Evolutionary conservation across 75 land plant species (phyloP).

Genomic region (Sequoia sempervirens): DNA sequence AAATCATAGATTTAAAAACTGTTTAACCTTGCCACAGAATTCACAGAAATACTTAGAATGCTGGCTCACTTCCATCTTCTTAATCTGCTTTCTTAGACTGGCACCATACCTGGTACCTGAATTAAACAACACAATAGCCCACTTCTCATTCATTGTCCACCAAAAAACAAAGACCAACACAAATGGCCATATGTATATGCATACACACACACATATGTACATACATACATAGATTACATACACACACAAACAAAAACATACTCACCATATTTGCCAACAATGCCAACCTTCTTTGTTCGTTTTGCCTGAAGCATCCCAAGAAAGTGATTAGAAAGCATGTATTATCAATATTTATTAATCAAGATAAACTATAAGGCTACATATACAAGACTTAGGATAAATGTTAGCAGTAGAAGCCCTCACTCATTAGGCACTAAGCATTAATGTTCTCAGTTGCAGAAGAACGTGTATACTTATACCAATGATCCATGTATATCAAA

Average conservation of each 20-base stretch:
- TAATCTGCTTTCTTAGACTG: slow-evolving; percentile 79
- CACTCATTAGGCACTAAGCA: neutral
- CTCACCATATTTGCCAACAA: slow-evolving; percentile 76
- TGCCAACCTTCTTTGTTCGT: slow-evolving; percentile 58
- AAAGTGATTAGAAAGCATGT: neutral
- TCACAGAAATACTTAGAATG: slow-evolving; percentile 80
- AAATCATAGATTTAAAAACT: neutral
- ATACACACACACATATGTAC: no score
- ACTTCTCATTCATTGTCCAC: neutral
- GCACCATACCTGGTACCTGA: slow-evolving; percentile 92
- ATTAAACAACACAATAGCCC: neutral
- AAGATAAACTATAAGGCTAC: neutral
- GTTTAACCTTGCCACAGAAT: slow-evolving; percentile 70
- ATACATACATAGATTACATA: neutral
- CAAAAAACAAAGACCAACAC: neutral
- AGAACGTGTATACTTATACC: neutral
- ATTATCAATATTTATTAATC: neutral
- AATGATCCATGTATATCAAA: neutral
- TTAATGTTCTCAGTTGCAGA: neutral
- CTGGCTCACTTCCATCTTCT: slow-evolving; percentile 87
- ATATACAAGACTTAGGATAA: neutral
- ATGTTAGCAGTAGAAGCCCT: neutral
- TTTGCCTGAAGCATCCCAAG: slow-evolving; percentile 28
- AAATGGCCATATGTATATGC: neutral
- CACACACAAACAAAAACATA: neutral